Evolutionary conservation across 2,329 filamentous ascomycete genomes (phyloP).

Genomic region (Phaeosphaeria sp.): DNA sequence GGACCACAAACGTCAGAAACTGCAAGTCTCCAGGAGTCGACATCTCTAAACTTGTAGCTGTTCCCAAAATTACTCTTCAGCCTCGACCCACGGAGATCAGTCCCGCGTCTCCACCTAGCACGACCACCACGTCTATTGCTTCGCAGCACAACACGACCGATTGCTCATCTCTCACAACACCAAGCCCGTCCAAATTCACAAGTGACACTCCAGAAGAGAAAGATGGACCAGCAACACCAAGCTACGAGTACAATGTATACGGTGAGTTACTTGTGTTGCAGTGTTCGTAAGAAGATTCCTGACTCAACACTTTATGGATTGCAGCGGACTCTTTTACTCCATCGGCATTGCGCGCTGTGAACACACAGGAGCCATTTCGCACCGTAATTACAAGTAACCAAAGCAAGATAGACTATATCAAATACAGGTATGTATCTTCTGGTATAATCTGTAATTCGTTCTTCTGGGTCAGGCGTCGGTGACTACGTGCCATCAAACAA

Average conservation of each 20-base stretch:
- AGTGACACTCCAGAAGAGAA: neutral
- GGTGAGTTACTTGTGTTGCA: conserved; percentile 25
- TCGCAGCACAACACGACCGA: neutral
- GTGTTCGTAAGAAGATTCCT: neutral
- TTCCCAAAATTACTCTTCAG: conserved; percentile 5
- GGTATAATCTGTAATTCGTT: neutral
- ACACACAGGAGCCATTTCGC: conserved; percentile 9
- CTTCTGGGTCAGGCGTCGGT: neutral
- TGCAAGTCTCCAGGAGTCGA: neutral
- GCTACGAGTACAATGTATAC: conserved; percentile 29
- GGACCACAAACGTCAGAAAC: neutral
- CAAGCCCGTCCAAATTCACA: neutral
- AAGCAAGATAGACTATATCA: neutral
- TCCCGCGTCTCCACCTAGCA: neutral
- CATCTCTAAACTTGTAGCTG: conserved; percentile 7
- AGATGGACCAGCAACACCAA: neutral
- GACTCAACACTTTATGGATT: neutral
- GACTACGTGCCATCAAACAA: neutral
- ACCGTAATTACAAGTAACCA: conserved; percentile 6
- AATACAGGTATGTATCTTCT: neutral
- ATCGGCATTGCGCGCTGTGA: conserved; percentile 19
- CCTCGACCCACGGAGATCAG: neutral
- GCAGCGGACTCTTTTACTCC: neutral
- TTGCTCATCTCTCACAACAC: neutral
- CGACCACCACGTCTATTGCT: neutral